These are phyloP conservation scores for Fusarium beomiforme DNA, from an alignment of 2,329 filamentous ascomycete species.

Conservation along the genomic window DNA sequence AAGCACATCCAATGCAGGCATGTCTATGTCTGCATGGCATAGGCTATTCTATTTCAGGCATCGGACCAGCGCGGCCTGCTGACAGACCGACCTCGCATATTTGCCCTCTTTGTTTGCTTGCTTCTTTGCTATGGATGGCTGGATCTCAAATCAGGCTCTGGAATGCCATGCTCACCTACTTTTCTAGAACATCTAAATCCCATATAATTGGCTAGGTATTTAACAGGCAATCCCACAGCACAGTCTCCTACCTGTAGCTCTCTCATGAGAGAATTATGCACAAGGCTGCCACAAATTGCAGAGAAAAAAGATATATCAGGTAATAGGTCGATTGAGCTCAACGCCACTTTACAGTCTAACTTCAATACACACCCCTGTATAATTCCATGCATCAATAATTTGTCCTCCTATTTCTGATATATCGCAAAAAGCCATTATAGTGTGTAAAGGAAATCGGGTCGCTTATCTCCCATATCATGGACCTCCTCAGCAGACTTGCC, in stretches of 20 bases:
- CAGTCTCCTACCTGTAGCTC: background rate
- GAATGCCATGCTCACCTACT: background rate
- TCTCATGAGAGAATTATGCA: conserved; percentile 12
- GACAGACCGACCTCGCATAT: background rate
- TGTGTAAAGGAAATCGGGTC: conserved; percentile 78
- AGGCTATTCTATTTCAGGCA: background rate
- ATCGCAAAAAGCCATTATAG: conserved; percentile 49
- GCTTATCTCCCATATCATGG: conserved; percentile 73
- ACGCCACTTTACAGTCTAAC: conserved; percentile 10
- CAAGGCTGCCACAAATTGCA: background rate
- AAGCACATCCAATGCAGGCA: background rate
- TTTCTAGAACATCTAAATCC: background rate
- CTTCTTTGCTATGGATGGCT: background rate
- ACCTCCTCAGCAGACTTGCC: conserved; percentile 72
- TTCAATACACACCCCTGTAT: conserved; percentile 4
- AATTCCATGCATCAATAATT: conserved; percentile 2
- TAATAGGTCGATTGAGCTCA: conserved; percentile 1
- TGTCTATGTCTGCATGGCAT: background rate
- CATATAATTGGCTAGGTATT: background rate
- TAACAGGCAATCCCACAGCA: background rate
- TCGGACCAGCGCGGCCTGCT: background rate
- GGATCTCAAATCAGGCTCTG: background rate
- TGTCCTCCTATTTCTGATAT: conserved; percentile 13
- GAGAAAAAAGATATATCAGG: background rate
- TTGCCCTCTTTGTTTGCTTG: background rate